A percentile compares a stretch with the other conserved stretches of the same genome.
phyloP scores from a whole-genome alignment of 371 early-diverging fungal genomes.

The Mortierella sp. region DNA sequence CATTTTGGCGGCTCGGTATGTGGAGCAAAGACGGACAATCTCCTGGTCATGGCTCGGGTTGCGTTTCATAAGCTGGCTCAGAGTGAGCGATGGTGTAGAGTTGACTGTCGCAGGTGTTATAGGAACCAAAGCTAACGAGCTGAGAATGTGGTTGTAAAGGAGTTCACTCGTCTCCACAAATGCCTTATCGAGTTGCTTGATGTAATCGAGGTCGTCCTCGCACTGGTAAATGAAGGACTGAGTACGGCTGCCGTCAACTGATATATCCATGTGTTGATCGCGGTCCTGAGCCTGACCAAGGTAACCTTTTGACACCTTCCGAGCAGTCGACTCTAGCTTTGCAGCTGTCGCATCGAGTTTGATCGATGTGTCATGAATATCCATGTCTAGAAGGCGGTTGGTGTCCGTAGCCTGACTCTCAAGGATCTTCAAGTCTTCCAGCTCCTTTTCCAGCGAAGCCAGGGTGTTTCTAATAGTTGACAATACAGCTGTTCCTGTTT shows the following conservation, averaged over 20 bases:
- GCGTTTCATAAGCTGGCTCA: conserved; percentile 25
- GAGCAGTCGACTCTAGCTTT: conserved; percentile 31
- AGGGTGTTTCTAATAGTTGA: conserved; percentile 27
- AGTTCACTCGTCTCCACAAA: conserved; percentile 12
- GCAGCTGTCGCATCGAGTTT: conserved; percentile 31
- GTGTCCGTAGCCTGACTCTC: conserved; percentile 28
- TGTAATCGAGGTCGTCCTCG: conserved; percentile 24
- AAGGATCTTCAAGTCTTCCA: conserved; percentile 31
- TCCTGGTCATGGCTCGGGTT: conserved; percentile 37
- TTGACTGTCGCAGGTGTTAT: background rate
- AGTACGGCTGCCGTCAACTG: background rate
- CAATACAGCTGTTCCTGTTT: background rate
- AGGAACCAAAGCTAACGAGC: background rate
- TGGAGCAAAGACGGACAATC: conserved; percentile 44
- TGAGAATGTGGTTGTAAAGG: conserved; percentile 15
- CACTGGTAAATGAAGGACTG: conserved; percentile 31
- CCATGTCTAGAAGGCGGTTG: conserved; percentile 31
- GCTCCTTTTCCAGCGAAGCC: conserved; percentile 35
- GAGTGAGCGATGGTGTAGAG: background rate
- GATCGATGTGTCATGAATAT: conserved; percentile 39
- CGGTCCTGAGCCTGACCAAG: background rate
- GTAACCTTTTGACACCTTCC: conserved; percentile 12
- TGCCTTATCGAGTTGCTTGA: conserved; percentile 25
- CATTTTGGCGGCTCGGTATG: conserved; percentile 54
- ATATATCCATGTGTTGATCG: background rate